Evolutionary conservation across 1,284 basidiomycete genomes (phyloP).

Genomic region (Trametes pubescens): DNA sequence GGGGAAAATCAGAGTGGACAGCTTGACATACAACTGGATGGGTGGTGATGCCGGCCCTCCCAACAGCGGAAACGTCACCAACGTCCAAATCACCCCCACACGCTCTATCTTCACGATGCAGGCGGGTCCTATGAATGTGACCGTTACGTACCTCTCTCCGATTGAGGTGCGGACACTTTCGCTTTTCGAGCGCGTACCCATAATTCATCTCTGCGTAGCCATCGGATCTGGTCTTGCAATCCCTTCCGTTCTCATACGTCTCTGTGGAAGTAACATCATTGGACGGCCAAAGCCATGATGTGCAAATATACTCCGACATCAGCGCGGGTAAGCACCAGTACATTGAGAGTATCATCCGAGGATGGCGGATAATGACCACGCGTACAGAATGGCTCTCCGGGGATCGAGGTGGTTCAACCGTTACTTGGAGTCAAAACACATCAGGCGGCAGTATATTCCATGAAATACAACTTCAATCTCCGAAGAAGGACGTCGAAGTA

Average conservation of each 20-base stretch:
- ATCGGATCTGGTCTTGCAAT: conserved; percentile 44
- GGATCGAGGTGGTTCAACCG: conserved; percentile 16
- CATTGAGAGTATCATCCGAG: neutral
- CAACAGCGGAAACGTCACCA: conserved; percentile 19
- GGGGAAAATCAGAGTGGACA: conserved; percentile 36
- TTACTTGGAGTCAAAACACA: conserved; percentile 27
- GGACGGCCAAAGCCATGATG: conserved; percentile 42
- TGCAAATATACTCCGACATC: conserved; percentile 48
- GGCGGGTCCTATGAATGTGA: conserved; percentile 34
- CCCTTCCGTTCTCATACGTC: conserved; percentile 45
- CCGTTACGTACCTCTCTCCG: conserved; percentile 34
- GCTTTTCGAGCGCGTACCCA: neutral
- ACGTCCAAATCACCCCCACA: conserved; percentile 30
- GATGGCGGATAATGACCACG: conserved; percentile 30
- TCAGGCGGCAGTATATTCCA: conserved; percentile 29
- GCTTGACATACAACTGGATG: conserved; percentile 32
- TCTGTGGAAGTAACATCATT: conserved; percentile 40
- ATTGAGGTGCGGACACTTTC: conserved; percentile 30
- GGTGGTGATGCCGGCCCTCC: conserved; percentile 16
- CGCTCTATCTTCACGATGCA: conserved; percentile 29
- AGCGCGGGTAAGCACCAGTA: conserved; percentile 37
- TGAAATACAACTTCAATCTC: conserved; percentile 26
- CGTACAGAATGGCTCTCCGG: conserved; percentile 34
- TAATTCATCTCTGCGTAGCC: conserved; percentile 31
- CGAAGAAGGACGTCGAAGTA: conserved; percentile 29